Conservation (phyloP, 1,284 basidiomycete genomes). For the Peniophora sp. region DNA sequence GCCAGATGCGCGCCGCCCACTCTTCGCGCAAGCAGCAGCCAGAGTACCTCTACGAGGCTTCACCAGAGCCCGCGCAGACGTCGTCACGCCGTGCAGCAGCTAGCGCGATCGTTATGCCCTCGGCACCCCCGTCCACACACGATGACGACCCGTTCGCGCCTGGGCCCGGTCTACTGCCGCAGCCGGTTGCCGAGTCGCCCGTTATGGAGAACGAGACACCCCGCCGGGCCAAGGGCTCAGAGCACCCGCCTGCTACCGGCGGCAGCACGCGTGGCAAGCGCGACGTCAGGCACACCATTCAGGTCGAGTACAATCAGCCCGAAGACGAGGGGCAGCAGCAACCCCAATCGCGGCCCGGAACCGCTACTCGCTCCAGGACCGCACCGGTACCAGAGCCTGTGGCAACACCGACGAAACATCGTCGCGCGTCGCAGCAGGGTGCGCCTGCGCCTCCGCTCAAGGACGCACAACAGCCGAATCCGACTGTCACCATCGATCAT, state of each 20-base stretch:
- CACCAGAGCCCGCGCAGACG: slow-evolving; percentile 27
- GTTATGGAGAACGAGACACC: not conserved
- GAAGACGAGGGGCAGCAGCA: slow-evolving; percentile 23
- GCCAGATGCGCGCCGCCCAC: slow-evolving; percentile 53
- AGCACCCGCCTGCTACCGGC: slow-evolving; percentile 15
- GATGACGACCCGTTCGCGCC: slow-evolving; percentile 49
- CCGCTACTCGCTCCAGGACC: slow-evolving; percentile 4
- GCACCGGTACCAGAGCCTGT: slow-evolving; percentile 1
- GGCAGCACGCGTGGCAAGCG: slow-evolving; percentile 12
- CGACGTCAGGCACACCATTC: slow-evolving; percentile 75
- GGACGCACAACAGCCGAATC: slow-evolving; percentile 8
- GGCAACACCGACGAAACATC: not conserved
- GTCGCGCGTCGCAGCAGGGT: not conserved
- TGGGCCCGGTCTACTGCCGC: slow-evolving; percentile 15
- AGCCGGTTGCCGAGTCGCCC: not conserved
- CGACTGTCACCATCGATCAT: slow-evolving; percentile 36
- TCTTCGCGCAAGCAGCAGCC: slow-evolving; percentile 31
- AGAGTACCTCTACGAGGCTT: slow-evolving; percentile 47
- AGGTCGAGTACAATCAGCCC: slow-evolving; percentile 76
- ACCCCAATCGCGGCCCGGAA: slow-evolving; percentile 9
- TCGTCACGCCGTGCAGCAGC: slow-evolving; percentile 34
- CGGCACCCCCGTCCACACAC: slow-evolving; percentile 25
- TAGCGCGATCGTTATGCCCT: slow-evolving; percentile 36
- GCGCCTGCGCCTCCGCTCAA: not conserved
- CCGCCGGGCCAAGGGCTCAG: not conserved